phyloP scores from a whole-genome alignment of 176 grass and related monocot genomes.

The Hsuehochloa calcarea region DNA sequence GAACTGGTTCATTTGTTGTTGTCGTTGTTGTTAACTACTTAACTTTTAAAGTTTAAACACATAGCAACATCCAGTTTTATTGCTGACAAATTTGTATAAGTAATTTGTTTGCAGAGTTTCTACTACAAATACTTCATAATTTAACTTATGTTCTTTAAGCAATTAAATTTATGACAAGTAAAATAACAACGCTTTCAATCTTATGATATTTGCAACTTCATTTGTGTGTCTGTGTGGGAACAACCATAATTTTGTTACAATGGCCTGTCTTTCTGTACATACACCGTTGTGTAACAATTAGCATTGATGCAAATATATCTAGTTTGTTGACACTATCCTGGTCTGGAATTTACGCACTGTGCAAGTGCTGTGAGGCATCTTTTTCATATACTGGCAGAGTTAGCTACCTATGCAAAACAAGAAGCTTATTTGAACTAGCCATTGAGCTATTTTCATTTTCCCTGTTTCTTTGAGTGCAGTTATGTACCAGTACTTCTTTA shows the following conservation, averaged over 20 bases:
- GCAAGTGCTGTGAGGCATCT: neutral
- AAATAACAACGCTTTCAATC: neutral
- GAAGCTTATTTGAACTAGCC: slow-evolving; percentile 4
- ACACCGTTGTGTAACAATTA: neutral
- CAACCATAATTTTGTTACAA: neutral
- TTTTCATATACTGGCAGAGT: neutral
- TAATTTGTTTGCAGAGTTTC: neutral
- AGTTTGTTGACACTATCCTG: slow-evolving; percentile 13
- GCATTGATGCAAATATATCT: slow-evolving; percentile 14
- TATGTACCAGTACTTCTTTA: slow-evolving; percentile 27
- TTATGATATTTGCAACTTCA: neutral
- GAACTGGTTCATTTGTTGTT: slow-evolving; percentile 1
- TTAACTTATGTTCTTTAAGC: neutral
- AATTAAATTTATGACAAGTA: neutral
- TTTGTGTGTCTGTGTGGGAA: neutral
- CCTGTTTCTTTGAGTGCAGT: slow-evolving; percentile 3
- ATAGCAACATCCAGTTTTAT: neutral
- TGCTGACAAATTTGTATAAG: slow-evolving; percentile 12
- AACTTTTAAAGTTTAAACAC: neutral
- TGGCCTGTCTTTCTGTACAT: neutral
- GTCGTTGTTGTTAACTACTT: neutral
- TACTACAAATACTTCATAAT: neutral
- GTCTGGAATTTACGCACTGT: slow-evolving; percentile 11
- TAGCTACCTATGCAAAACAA: slow-evolving; percentile 18
- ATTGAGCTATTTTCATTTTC: slow-evolving; percentile 21